phyloP scores from a whole-genome alignment of 371 early-diverging fungal species.

The Apophysomyces ossiformis region DNA sequence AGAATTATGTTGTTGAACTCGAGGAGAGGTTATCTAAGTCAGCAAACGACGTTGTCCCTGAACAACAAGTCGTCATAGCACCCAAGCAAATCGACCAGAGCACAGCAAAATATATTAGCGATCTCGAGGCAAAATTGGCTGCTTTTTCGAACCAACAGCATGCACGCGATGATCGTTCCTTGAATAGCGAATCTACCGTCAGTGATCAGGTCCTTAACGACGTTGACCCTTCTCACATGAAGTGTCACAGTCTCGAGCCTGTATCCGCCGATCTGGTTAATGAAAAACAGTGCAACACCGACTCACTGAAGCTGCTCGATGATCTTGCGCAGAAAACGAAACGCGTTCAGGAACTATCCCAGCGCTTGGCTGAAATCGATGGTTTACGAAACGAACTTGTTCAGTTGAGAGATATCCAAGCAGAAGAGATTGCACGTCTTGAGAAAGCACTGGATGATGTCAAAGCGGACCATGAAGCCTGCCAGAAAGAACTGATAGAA shows the following conservation, averaged over 20 bases:
- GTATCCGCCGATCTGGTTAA: constrained; percentile 10
- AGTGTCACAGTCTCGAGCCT: constrained; percentile 19
- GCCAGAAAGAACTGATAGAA: constrained; percentile 19
- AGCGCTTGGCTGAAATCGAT: constrained; percentile 32
- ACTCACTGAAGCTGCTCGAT: constrained; percentile 15
- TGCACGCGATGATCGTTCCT: constrained; percentile 11
- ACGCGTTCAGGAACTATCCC: constrained; percentile 23
- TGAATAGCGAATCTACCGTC: not conserved
- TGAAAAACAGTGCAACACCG: not conserved
- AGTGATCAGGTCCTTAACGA: constrained; percentile 16
- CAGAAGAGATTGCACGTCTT: constrained; percentile 21
- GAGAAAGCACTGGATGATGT: constrained; percentile 14
- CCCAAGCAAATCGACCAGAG: constrained; percentile 47
- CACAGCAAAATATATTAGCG: constrained; percentile 54
- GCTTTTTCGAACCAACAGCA: not conserved
- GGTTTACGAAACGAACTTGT: constrained; percentile 24
- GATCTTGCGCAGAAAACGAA: constrained; percentile 20
- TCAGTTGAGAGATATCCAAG: constrained; percentile 27
- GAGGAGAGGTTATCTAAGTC: constrained; percentile 46
- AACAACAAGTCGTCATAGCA: constrained; percentile 40
- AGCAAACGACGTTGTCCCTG: constrained; percentile 35
- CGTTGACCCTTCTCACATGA: constrained; percentile 19
- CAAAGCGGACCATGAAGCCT: constrained; percentile 11
- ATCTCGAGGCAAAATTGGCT: constrained; percentile 42
- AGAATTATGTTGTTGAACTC: constrained; percentile 47